Base-by-base conservation (phyloP, 73 alveolate genomes). In the Blepharisma japonicum region DNA sequence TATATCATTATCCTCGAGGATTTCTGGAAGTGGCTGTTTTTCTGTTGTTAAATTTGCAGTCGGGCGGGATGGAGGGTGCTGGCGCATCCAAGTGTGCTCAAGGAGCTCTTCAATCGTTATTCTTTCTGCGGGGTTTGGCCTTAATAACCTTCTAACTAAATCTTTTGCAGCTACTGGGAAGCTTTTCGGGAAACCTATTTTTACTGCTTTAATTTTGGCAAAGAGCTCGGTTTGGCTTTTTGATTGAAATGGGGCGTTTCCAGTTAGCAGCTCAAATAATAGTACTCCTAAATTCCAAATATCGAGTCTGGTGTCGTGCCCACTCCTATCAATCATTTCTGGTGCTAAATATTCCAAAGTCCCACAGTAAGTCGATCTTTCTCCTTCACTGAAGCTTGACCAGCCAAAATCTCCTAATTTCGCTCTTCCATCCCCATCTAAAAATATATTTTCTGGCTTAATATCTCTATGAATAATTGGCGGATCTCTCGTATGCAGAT, bases 321-420 rank as follows among this genome's bases (percentile, higher is more conserved):
- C 82, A 27, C 81, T 8, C 9, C 77, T 54, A 38, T 83, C 83
- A 46, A 90, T 88, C 95, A 90, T 88, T 61, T 90, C 97, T 49
- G 97, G 97, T 7, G 97, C 95, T 51, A 90, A 71, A 77, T 90
- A 90, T 81, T 90, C 97, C 8, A 87, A 87, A 42, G 94, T 87
- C 5, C 94, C 94, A 78, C 94, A 87, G 77, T 87, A 87, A 20
- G 94, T 87, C 9, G 86, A 83, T 50, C 94, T 78, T 77, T 71
- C 82, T 68, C 81, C 80, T 9, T 68, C 84, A 50, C 82, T 81
- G 42, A 87, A 87, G 83, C 84, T 87, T 42, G 89, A 77, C 94
- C 94, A 87, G 7, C 94, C 94, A 83, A 87, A 87, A 70, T 87
- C 94, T 6, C 91, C 90, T 56, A 87, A 71, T 83, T 87, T 87